A percentile compares a stretch with the other conserved stretches of the same genome.
These are phyloP conservation scores for Arabidopsis hybrid DNA, from an alignment of 441 rosid genomes.

Conservation along the genomic window DNA sequence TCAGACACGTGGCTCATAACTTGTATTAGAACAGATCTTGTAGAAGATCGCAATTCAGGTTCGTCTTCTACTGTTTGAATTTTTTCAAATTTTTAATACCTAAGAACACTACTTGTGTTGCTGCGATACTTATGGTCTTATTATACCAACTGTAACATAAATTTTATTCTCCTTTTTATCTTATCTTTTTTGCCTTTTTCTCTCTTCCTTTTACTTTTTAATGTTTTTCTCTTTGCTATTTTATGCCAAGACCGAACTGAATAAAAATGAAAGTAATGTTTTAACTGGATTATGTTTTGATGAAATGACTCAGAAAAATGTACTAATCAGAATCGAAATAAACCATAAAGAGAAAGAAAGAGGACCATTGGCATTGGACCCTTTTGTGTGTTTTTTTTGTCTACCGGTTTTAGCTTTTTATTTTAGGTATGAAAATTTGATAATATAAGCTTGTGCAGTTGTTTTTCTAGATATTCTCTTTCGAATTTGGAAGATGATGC, in stretches of 20 bases:
- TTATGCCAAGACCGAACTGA: slow-evolving; percentile 2
- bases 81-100: too few relatives aligned
- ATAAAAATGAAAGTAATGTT: not conserved
- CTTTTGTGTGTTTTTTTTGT: not conserved
- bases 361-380: slow-evolving; percentile 31
- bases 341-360: slow-evolving; percentile 10
- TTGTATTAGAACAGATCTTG: too few relatives aligned
- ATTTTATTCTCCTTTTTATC: slow-evolving; percentile 11
- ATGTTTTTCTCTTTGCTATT: not conserved
- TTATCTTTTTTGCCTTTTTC: not conserved
- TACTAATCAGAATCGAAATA: slow-evolving; percentile 6
- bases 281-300: not conserved
- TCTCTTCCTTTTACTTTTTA: not conserved
- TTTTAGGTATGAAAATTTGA: not conserved
- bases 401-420: not conserved
- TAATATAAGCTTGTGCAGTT: not conserved
- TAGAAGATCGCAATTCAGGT: too few relatives aligned
- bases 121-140: too few relatives aligned
- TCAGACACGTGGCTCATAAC: too few relatives aligned
- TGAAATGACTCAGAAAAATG: not conserved
- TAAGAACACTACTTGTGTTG: too few relatives aligned
- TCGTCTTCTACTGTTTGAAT: too few relatives aligned
- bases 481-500: not conserved
- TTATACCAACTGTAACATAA: slow-evolving; percentile 37
- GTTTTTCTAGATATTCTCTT: slow-evolving; percentile 11